These are phyloP conservation scores for Cajanus cajan DNA, from an alignment of 306 rosid genomes.

Conservation along the genomic window DNA sequence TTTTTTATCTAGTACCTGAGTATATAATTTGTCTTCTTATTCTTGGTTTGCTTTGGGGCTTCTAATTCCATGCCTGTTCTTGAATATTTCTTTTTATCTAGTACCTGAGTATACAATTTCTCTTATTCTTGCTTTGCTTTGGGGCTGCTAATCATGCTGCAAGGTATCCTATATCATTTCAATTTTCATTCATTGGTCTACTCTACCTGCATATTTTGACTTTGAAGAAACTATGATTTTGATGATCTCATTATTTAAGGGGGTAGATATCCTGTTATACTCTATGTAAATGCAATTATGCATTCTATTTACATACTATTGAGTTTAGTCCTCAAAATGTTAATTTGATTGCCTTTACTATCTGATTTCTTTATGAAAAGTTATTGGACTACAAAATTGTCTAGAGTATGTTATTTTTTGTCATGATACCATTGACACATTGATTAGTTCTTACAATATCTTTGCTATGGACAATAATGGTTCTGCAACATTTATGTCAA, in stretches of 20 bases:
- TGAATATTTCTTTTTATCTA: not conserved
- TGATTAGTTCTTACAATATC: not conserved
- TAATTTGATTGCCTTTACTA: not conserved
- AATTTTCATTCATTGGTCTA: conserved; percentile 3
- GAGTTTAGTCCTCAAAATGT: not conserved
- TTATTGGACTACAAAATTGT: not conserved
- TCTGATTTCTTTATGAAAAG: not conserved
- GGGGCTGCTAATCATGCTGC: too few relatives aligned
- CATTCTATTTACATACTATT: not conserved
- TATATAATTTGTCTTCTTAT: not conserved
- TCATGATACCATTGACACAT: not conserved
- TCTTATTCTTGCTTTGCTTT: not conserved
- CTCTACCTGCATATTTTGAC: not conserved
- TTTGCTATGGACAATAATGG: not conserved
- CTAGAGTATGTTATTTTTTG: not conserved
- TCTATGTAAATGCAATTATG: not conserved
- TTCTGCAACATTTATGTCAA: not conserved
- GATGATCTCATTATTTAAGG: not conserved
- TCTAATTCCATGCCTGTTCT: too few relatives aligned
- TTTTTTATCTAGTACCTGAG: not conserved
- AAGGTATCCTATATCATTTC: not conserved
- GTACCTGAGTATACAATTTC: not conserved
- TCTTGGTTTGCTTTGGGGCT: not conserved
- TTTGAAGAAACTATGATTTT: not conserved
- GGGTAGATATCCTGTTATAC: not conserved